Base-by-base conservation (phyloP, 495 filamentous ascomycete species). In the Neurospora africana region DNA sequence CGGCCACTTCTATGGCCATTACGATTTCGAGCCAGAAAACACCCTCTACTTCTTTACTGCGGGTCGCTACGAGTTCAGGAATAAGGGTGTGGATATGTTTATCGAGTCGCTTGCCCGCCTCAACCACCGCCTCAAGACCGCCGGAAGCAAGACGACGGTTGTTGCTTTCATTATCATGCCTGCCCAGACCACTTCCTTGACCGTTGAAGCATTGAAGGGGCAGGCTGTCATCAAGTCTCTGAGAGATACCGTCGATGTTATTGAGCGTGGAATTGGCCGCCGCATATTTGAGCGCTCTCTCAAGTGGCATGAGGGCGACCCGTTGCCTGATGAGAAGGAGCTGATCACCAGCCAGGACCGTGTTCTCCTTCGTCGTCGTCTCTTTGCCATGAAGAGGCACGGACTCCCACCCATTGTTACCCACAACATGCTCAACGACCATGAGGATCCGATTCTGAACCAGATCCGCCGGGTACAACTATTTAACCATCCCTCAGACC, bases 91-190 rank as follows among this genome's bases (percentile, higher is more conserved):
- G 21, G 95, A 99, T 82, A 98, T 99, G 95, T 99, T 97, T 79
- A 95, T 99, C 76, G 95, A 99, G 79, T 95, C 93, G 0, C 84
- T 99, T 58, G 95, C 95, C 27, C 91, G 95, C 40, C 84, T 99
- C 75, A 98, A 99, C 82, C 94, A 98, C 83, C 88, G 91, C 40
- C 87, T 99, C 71, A 99, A 98, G 85, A 80, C 82, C 70, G 82
- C 88, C 33, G 91, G 92, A 21, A 97, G 94, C 73, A 95, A 94
- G 82, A 97, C 88, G 77, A 99, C 95, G 1, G 91, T 99, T 27
- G 96, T 99, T n/a, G 94, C 95, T 19, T 99, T 99, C 79, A 92
- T 99, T 78, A 98, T 99, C 79, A 97, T 98, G 94, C 96, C 96
- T 5, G 95, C 95, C 4, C 93, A 98, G 81, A 98, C 95, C n/a